Evolutionary conservation across 148 eudicot species (phyloP).

Genomic region (Rhododendron williamsianum): DNA sequence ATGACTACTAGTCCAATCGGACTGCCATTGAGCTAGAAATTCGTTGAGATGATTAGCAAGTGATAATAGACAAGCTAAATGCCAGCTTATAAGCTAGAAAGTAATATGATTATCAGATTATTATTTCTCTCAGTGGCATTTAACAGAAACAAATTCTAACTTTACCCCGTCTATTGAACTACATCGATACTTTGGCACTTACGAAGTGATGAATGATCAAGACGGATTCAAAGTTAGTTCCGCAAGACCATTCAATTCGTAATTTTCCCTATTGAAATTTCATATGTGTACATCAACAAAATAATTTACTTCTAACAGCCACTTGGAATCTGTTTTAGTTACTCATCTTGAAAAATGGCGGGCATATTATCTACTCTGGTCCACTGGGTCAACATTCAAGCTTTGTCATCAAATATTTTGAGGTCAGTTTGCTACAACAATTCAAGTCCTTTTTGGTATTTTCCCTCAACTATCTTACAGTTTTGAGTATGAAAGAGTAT

Average conservation of each 20-base stretch:
- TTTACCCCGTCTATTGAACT: not conserved
- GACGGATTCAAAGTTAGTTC: not conserved
- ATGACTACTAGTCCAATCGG: not conserved
- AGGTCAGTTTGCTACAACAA: slow-evolving; percentile 34
- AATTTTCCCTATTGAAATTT: not conserved
- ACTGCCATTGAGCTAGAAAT: not conserved
- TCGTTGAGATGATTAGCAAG: not conserved
- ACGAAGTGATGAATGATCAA: not conserved
- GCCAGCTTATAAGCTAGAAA: not conserved
- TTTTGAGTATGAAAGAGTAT: not conserved
- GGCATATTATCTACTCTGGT: slow-evolving; percentile 70
- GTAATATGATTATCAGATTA: not conserved
- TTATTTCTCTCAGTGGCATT: not conserved
- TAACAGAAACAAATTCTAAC: not conserved
- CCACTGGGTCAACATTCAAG: slow-evolving; percentile 62
- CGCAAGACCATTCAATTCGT: not conserved
- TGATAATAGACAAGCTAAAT: not conserved
- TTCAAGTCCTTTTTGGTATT: not conserved
- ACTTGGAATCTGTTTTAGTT: slow-evolving; percentile 37
- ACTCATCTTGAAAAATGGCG: slow-evolving; percentile 62
- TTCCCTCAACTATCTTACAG: not conserved
- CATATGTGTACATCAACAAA: too few species aligned
- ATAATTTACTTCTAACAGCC: not conserved
- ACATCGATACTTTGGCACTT: not conserved
- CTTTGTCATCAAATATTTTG: slow-evolving; percentile 60